Conservation (phyloP, 106 monocot genomes). For the Agapanthus africanus region DNA sequence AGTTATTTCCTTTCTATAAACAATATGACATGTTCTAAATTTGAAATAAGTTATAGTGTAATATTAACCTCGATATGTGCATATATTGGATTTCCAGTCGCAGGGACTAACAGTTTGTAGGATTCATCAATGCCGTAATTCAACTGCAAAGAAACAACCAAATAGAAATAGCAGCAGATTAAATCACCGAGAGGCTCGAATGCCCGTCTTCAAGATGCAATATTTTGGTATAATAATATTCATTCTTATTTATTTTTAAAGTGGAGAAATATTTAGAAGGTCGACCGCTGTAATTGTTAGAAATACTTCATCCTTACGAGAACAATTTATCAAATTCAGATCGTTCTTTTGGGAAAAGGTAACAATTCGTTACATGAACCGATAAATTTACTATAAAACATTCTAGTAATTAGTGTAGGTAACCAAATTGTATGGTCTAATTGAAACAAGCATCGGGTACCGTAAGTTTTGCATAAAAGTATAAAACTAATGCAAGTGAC, state of each 20-base stretch:
- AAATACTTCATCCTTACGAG: not conserved
- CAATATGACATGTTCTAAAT: not conserved
- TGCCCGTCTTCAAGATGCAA: not conserved
- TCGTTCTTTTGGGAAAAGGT: too few species aligned
- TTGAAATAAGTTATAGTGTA: not conserved
- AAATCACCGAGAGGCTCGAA: too few species aligned
- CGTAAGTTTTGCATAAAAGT: too few species aligned
- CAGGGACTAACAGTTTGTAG: slow-evolving; percentile 57
- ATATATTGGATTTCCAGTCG: slow-evolving; percentile 26
- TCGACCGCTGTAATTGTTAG: not conserved
- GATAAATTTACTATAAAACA: too few species aligned
- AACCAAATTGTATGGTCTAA: too few species aligned
- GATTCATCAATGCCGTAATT: slow-evolving; percentile 78
- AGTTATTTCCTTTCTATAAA: not conserved
- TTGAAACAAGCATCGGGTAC: too few species aligned
- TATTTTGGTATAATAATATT: not conserved
- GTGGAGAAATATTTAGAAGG: too few species aligned
- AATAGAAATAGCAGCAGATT: not conserved
- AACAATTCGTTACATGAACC: too few species aligned
- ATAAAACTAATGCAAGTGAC: too few species aligned
- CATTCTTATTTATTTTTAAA: too few species aligned
- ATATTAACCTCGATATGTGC: slow-evolving; percentile 57
- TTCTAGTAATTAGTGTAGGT: too few species aligned
- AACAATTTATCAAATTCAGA: too few species aligned
- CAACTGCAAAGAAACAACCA: slow-evolving; percentile 40